Evolutionary conservation across 768 basidiomycete genomes (phyloP).

Genomic region (Russula vinacea): DNA sequence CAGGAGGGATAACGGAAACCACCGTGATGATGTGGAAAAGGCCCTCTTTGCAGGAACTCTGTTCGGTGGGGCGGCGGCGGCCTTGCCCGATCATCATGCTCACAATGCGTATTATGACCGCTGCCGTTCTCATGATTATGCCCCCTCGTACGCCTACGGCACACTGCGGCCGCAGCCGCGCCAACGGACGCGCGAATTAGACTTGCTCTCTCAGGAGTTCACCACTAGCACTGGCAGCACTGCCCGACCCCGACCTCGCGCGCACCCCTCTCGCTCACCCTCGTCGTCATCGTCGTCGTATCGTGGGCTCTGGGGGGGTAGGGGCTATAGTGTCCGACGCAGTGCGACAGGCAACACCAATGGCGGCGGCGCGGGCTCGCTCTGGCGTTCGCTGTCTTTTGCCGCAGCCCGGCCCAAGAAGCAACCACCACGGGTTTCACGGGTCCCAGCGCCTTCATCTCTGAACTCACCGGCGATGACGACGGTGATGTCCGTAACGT

Average conservation of each 20-base stretch:
- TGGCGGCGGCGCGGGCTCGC: background rate
- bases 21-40: conserved; percentile 21
- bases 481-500: conserved; percentile 22
- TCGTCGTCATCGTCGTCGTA: background rate
- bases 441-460: background rate
- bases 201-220: background rate
- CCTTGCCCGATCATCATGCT: background rate
- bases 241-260: background rate
- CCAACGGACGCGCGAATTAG: conserved; percentile 10
- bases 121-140: background rate
- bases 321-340: background rate
- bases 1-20: background rate
- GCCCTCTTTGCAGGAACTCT: conserved; percentile 19
- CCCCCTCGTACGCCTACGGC: background rate
- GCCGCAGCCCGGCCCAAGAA: conserved; percentile 4
- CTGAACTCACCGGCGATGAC: conserved; percentile 22
- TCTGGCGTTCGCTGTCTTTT: conserved; percentile 21
- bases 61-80: background rate
- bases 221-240: background rate
- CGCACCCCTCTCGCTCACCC: background rate
- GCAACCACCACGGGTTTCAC: background rate
- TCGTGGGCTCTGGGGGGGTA: background rate
- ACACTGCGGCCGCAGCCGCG: conserved; percentile 15
- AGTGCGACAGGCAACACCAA: background rate
- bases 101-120: background rate